Conservation (phyloP, 2,329 filamentous ascomycete species). For the Aspergillus sp. region DNA sequence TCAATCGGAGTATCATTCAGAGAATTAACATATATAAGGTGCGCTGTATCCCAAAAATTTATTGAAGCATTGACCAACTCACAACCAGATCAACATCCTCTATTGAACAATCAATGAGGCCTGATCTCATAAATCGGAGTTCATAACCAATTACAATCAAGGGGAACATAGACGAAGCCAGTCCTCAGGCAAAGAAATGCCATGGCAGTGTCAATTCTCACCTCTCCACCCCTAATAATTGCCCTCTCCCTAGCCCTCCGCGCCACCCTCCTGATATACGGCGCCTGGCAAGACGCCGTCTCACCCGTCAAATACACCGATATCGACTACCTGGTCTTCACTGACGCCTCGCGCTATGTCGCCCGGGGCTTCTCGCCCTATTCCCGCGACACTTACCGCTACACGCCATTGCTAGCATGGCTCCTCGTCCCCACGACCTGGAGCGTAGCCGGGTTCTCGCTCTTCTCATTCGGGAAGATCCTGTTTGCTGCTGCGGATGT, state of each 20-base stretch:
- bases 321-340: constrained; percentile 98
- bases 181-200: background rate
- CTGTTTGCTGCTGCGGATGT: constrained; percentile 81
- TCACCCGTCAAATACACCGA: constrained; percentile 96
- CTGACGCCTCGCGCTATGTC: constrained; percentile 78
- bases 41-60: too few species aligned
- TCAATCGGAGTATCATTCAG: too few species aligned
- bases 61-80: too few species aligned
- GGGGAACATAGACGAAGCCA: background rate
- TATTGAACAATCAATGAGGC: too few species aligned
- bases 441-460: constrained; percentile 20
- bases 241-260: constrained; percentile 54
- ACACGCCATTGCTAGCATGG: constrained; percentile 92
- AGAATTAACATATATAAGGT: too few species aligned
- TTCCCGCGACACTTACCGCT: constrained; percentile 86
- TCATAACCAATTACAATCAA: background rate
- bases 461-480: constrained; percentile 74
- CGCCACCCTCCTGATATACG: constrained; percentile 70
- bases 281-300: constrained; percentile 84
- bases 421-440: constrained; percentile 73
- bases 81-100: too few species aligned
- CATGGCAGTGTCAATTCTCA: background rate
- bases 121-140: background rate
- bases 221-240: background rate
- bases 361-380: constrained; percentile 68